Evolutionary conservation across 2,329 filamentous ascomycete genomes (phyloP).

Genomic region (Claviceps lovelessii): DNA sequence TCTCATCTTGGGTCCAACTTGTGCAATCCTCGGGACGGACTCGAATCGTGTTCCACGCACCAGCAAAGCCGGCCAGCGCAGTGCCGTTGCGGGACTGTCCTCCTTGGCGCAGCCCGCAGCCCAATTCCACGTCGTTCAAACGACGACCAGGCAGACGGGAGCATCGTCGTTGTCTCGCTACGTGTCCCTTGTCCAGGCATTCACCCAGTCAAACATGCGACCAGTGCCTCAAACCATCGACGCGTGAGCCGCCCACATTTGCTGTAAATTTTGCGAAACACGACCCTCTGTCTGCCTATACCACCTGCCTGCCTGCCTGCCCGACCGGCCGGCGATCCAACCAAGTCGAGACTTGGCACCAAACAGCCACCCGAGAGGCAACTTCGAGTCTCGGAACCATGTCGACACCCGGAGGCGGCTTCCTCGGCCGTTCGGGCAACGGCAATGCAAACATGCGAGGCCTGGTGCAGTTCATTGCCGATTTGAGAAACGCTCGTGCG

Average conservation of each 20-base stretch:
- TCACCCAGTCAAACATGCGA: neutral
- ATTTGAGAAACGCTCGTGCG: constrained; percentile 85
- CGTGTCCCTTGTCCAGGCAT: neutral
- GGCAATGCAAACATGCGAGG: constrained; percentile 61
- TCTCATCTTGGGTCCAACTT: neutral
- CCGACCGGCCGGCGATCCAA: neutral
- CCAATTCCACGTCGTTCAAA: neutral
- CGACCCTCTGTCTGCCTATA: neutral
- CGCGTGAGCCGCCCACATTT: neutral
- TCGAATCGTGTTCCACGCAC: neutral
- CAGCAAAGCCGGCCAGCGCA: neutral
- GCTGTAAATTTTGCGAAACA: neutral
- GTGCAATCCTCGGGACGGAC: neutral
- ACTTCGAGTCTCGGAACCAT: constrained; percentile 24
- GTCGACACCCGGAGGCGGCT: constrained; percentile 44
- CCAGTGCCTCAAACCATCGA: neutral
- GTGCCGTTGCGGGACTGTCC: neutral
- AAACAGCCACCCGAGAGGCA: constrained; percentile 3
- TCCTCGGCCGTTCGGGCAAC: constrained; percentile 50
- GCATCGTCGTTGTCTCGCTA: neutral
- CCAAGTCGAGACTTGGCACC: neutral
- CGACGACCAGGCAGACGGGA: neutral
- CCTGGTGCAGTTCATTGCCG: constrained; percentile 95
- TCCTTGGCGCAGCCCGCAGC: constrained; percentile 1
- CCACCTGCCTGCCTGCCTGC: no score